Evolutionary conservation across 306 rosid genomes (phyloP).

Genomic region (Rosa rugosa): DNA sequence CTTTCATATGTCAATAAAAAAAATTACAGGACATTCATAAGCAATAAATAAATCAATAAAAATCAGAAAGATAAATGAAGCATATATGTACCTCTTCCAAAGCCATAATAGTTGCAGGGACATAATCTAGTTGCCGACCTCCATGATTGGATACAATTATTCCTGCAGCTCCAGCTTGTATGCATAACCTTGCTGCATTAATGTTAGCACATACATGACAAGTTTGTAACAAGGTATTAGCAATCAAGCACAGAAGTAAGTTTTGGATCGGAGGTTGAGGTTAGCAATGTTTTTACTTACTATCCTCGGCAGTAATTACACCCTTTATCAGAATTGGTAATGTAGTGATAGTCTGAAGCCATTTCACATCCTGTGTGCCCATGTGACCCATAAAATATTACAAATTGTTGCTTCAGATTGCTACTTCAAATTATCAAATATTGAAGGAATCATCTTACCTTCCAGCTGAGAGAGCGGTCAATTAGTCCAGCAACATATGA

Average conservation of each 20-base stretch:
- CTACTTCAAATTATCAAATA: background rate
- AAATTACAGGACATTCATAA: background rate
- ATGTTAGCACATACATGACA: background rate
- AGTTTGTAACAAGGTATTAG: background rate
- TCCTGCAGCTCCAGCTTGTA: slow-evolving; percentile 86
- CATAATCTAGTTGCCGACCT: slow-evolving; percentile 92
- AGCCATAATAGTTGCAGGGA: slow-evolving; percentile 81
- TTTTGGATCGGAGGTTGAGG: background rate
- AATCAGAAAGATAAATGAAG: background rate
- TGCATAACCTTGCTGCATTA: slow-evolving; percentile 71
- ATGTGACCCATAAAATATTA: slow-evolving; percentile 17
- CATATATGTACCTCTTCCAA: slow-evolving; percentile 71
- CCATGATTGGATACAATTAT: slow-evolving; percentile 90
- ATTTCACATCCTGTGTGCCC: slow-evolving; percentile 70
- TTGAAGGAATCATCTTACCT: slow-evolving; percentile 46
- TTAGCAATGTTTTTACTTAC: slow-evolving; percentile 39
- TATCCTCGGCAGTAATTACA: slow-evolving; percentile 84
- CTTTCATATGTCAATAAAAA: background rate
- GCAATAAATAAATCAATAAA: background rate
- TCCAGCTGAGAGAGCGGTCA: slow-evolving; percentile 88
- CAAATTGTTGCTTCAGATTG: background rate
- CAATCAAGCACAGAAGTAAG: background rate
- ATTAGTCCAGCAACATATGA: slow-evolving; percentile 81
- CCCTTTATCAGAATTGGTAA: slow-evolving; percentile 95
- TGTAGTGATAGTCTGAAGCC: slow-evolving; percentile 91